Base-by-base conservation (phyloP, 225 moss, liverwort and hornwort species). In the Marchantia polymorpha region DNA sequence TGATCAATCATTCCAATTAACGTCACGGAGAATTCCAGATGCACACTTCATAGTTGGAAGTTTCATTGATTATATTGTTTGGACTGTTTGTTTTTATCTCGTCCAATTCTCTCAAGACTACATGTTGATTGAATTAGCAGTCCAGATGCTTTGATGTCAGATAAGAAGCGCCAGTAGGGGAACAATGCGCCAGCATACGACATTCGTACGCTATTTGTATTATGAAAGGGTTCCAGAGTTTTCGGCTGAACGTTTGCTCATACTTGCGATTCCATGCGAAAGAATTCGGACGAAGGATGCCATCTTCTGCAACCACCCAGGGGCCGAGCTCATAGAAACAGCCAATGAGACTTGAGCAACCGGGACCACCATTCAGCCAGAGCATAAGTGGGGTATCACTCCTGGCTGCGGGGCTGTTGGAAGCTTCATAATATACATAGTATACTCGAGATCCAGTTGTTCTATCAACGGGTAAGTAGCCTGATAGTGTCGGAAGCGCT, bases 331-430 rank as follows among this genome's bases (percentile, higher is more conserved):
- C 96, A 78, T 92, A 92, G 86, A 91, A 96, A 66, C 94, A 94
- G 46, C 94, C 94, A 73, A 96, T 96, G 70, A 96, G 90, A 79
- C 96, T 92, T 80, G 94, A 92, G 84, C 91, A 92, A 22, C 96
- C 96, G 51, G 96, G 96, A 23, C 94, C 96, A 65, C 96, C 96
- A 82, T 96, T 94, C 22, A 96, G 88, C 96, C 96, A 96, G 30
- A 96, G 84, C 78, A 94, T 80, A 22, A 96, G 78, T 17, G 96
- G 94, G 55, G 96, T 91, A 54, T 84, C 85, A 6, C 84, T 50
- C 52, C 86, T 52, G 14, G 87, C 63, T 51, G 68, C 83, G 23
- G 77, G 55, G 61, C 72, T 87, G 46, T 87, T 77, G 22, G 89
- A 87, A 70, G 96, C 96, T 79, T 96, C 96, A 69, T 96, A 96